These are phyloP conservation scores for Coniella lustricola DNA, from an alignment of 2,329 filamentous ascomycete genomes.

Conservation along the genomic window DNA sequence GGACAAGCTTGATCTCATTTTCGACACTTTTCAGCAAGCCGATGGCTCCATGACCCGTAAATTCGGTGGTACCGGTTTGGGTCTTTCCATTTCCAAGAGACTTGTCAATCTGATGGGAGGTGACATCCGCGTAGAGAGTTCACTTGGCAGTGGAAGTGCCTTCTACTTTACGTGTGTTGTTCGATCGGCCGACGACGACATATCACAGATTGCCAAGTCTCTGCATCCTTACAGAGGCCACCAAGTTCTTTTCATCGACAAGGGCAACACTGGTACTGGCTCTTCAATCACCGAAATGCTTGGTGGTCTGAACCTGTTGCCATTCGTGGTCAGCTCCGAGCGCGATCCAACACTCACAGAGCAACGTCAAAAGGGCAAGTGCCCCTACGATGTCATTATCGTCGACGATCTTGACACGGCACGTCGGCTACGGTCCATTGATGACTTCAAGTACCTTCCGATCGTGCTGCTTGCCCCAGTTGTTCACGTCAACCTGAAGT, in stretches of 20 bases:
- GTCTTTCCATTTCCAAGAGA: slow-evolving; percentile 89
- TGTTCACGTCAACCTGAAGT: slow-evolving; percentile 88
- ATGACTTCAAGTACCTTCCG: slow-evolving; percentile 96
- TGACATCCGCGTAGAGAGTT: slow-evolving; percentile 91
- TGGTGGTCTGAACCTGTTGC: slow-evolving; percentile 68
- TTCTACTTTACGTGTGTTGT: slow-evolving; percentile 97
- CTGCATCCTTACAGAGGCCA: slow-evolving; percentile 88
- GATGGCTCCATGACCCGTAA: slow-evolving; percentile 94
- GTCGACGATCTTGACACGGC: slow-evolving; percentile 92
- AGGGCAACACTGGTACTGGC: slow-evolving; percentile 71
- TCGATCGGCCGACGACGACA: slow-evolving; percentile 72
- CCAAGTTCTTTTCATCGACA: slow-evolving; percentile 90
- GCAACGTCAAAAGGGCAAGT: slow-evolving; percentile 46
- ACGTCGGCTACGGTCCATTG: slow-evolving; percentile 73
- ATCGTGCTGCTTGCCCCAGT: slow-evolving; percentile 86
- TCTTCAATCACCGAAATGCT: slow-evolving; percentile 74
- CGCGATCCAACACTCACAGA: slow-evolving; percentile 53
- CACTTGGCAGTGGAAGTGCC: slow-evolving; percentile 82
- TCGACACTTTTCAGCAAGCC: slow-evolving; percentile 98
- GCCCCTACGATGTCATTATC: slow-evolving; percentile 88
- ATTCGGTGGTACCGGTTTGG: slow-evolving; percentile 90
- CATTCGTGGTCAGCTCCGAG: slow-evolving; percentile 77
- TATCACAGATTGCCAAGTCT: slow-evolving; percentile 72
- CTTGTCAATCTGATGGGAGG: slow-evolving; percentile 95
- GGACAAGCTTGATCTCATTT: slow-evolving; percentile 94